Evolutionary conservation across 108 stramenopile species (phyloP).

Genomic region (Cyclotella distinguenda): DNA sequence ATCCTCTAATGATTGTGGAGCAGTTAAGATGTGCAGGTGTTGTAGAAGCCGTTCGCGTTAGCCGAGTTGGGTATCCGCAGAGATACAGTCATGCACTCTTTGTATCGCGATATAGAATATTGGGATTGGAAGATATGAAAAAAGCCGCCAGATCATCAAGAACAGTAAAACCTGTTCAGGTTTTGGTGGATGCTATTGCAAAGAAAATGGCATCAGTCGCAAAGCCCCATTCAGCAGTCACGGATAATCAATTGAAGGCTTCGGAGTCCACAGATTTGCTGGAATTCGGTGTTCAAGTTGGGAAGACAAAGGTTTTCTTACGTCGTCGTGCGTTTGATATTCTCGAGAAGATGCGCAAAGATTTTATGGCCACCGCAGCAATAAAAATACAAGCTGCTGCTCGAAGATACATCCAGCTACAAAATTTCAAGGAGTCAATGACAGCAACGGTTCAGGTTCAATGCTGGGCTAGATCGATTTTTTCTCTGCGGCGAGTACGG

Average conservation of each 20-base stretch:
- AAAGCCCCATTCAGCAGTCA: slow-evolving; percentile 3
- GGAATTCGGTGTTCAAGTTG: slow-evolving; percentile 56
- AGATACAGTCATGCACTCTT: slow-evolving; percentile 55
- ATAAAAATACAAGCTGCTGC: slow-evolving; percentile 46
- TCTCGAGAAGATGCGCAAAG: slow-evolving; percentile 51
- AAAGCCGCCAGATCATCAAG: slow-evolving; percentile 43
- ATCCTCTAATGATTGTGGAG: slow-evolving; percentile 56
- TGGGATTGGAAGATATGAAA: slow-evolving; percentile 45
- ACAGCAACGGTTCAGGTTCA: slow-evolving; percentile 35
- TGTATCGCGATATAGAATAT: slow-evolving; percentile 45
- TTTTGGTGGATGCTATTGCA: slow-evolving; percentile 40
- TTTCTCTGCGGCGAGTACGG: slow-evolving; percentile 32
- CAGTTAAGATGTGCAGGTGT: slow-evolving; percentile 80
- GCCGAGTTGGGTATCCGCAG: slow-evolving; percentile 68
- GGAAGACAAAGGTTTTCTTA: slow-evolving; percentile 71
- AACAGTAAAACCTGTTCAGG: slow-evolving; percentile 51
- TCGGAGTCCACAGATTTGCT: slow-evolving; percentile 15
- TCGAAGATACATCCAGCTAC: slow-evolving; percentile 37
- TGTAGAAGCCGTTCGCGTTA: slow-evolving; percentile 66
- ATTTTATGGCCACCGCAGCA: slow-evolving; percentile 35
- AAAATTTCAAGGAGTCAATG: slow-evolving; percentile 12
- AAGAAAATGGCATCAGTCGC: slow-evolving; percentile 18
- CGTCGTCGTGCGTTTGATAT: slow-evolving; percentile 59
- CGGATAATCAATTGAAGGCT: slow-evolving; percentile 14
- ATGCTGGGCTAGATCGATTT: slow-evolving; percentile 31